Evolutionary conservation across 768 basidiomycete species (phyloP).

Genomic region (Kwoniella pini): DNA sequence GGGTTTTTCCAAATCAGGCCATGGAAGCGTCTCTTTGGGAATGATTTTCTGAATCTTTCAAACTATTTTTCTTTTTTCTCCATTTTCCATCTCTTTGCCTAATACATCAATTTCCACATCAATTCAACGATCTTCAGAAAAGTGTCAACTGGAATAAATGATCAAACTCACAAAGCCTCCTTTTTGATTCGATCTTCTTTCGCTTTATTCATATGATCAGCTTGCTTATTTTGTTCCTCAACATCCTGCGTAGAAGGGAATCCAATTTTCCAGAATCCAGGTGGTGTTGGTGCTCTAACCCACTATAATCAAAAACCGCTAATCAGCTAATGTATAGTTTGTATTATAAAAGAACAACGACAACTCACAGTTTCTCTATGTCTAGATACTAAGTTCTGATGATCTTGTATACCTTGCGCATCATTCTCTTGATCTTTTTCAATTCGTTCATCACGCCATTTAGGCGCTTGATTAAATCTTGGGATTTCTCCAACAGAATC

Average conservation of each 20-base stretch:
- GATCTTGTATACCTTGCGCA: constrained; percentile 26
- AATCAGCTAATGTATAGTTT: too few relatives aligned
- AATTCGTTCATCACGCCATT: constrained; percentile 68
- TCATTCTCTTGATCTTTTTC: constrained; percentile 27
- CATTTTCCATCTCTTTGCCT: constrained; percentile 37
- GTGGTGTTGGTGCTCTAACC: constrained; percentile 73
- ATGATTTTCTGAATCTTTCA: too few relatives aligned
- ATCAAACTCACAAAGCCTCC: constrained; percentile 61
- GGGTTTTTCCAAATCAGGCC: too few relatives aligned
- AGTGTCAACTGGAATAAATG: background rate
- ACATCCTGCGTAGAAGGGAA: constrained; percentile 86
- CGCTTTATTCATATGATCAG: constrained; percentile 69
- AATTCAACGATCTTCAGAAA: background rate
- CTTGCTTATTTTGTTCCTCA: constrained; percentile 70
- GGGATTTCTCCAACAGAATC: constrained; percentile 54
- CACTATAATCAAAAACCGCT: too few relatives aligned
- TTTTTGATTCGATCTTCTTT: constrained; percentile 65
- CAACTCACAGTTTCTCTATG: constrained; percentile 45
- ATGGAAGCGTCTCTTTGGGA: too few relatives aligned
- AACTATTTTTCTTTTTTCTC: constrained; percentile 32
- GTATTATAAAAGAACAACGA: background rate
- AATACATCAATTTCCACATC: background rate
- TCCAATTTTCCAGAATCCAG: constrained; percentile 85
- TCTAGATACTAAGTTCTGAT: constrained; percentile 47
- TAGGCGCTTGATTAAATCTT: constrained; percentile 64